Evolutionary conservation across 225 moss, liverwort and hornwort genomes (phyloP), one percentile per base, ranked within the genome.

Genomic region (Thuidium tamariscinum): DNA sequence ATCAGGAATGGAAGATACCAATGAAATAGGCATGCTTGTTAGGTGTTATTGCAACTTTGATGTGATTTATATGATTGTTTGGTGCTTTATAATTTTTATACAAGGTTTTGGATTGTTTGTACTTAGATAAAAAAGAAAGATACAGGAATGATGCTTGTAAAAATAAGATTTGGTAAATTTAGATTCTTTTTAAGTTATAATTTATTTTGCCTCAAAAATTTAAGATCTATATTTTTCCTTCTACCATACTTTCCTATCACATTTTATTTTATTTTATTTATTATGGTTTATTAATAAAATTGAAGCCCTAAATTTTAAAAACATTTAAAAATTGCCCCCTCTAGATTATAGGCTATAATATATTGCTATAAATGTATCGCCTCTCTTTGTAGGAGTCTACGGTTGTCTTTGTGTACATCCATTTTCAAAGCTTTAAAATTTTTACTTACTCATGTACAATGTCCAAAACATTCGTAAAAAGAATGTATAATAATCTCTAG

Each of bases 401-500:
- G 4, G 3, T 37, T 2, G 2, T 11, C 21, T 66, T 37, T 66
- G 37, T 0, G 0, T 11, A 36, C 21, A 66, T 37, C 12, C 37
- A 66, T 37, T 66, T 66, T 11, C 0, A 36, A 5, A 10, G 20
- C 11, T 66, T 36, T 0, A 36, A 66, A 20, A 36, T n/a, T 6
- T 66, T 36, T 21, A 36, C 4, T 5, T 36, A 66, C 11, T 66
- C 36, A 66, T 36, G n/a, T n/a, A 11, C 0, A 2, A 20, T 66
- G 21, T 66, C 2, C 12, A 36, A 37, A 66, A 17, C 20, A 66
- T 36, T 5, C 6, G 37, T 36, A 37, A 66, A 64, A 66, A 21
- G 2, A 20, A 5, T 12, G 0, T 37, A 6, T 37, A 22, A 11
- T 37, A 37, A 0, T 6, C 2, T 21, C 37, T 37, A 6, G 6